Percentiles rank a stretch among this genome's conserved stretches.
These are phyloP conservation scores for Fusarium falciforme DNA, from an alignment of 2,329 filamentous ascomycete genomes.

Conservation along the genomic window DNA sequence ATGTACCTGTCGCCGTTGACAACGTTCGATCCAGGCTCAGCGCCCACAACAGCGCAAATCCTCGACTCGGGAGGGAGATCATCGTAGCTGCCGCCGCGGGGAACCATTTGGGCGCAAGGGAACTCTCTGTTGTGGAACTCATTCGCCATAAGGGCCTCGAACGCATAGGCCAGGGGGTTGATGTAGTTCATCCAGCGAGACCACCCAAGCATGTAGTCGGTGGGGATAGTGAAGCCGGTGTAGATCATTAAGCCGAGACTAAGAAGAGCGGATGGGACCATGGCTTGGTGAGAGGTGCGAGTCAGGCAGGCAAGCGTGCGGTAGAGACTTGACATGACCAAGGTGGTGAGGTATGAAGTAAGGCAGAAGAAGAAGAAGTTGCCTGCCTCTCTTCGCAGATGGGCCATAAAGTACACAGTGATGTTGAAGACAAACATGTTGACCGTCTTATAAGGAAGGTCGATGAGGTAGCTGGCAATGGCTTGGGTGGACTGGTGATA, in stretches of 20 bases:
- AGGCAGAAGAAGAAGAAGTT: conserved; percentile 71
- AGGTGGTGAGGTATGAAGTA: conserved; percentile 49
- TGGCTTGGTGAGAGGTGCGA: conserved; percentile 45
- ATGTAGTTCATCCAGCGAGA: conserved; percentile 73
- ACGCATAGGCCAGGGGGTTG: conserved; percentile 69
- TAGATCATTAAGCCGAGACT: conserved; percentile 66
- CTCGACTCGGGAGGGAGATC: conserved; percentile 59
- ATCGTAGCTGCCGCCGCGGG: conserved; percentile 44
- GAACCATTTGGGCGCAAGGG: conserved; percentile 64
- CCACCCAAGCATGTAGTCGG: conserved; percentile 43
- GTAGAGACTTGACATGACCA: conserved; percentile 47
- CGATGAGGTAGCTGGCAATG: conserved; percentile 41
- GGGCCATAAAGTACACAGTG: conserved; percentile 73
- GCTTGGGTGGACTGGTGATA: conserved; percentile 49
- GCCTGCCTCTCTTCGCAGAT: conserved; percentile 67
- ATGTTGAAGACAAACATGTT: conserved; percentile 44
- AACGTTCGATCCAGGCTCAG: conserved; percentile 62
- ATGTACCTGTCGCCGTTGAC: conserved; percentile 74
- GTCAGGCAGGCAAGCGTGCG: conserved; percentile 46
- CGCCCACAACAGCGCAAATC: conserved; percentile 65
- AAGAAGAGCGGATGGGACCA: conserved; percentile 64
- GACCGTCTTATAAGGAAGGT: conserved; percentile 41
- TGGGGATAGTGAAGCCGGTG: conserved; percentile 45
- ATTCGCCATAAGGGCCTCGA: conserved; percentile 43
- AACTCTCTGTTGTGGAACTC: conserved; percentile 62